Conservation (phyloP, 805 yeast species). For the Cyberlindnera suaveolens region DNA sequence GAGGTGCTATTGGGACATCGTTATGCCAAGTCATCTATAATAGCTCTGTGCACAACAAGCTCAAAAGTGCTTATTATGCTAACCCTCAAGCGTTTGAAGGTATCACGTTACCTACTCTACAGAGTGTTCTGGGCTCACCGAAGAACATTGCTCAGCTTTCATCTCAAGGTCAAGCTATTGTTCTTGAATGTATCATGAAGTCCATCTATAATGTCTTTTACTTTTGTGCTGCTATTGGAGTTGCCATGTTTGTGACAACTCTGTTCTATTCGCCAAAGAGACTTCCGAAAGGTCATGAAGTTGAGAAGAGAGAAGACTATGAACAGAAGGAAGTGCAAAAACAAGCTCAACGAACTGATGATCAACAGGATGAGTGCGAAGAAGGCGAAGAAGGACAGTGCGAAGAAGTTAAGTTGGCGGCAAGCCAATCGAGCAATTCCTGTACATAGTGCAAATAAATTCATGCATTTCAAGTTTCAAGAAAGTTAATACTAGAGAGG, state of each 20-base stretch:
- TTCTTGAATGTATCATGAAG: conserved; percentile 26
- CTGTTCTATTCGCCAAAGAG: conserved; percentile 36
- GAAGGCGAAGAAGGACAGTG: too few species aligned
- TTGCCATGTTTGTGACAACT: conserved; percentile 26
- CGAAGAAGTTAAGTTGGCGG: too few species aligned
- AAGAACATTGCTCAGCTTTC: background rate
- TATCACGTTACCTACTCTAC: background rate
- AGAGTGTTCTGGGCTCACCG: conserved; percentile 5
- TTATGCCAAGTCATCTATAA: conserved; percentile 34
- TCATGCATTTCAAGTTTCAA: too few species aligned
- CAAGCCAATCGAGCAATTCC: too few species aligned
- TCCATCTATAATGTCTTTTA: conserved; percentile 36
- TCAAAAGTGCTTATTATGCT: conserved; percentile 1
- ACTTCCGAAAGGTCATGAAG: conserved; percentile 29
- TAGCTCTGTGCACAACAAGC: conserved; percentile 20
- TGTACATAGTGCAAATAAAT: too few species aligned
- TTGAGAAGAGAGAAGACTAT: conserved; percentile 4
- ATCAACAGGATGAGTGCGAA: too few species aligned
- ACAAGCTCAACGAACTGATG: too few species aligned
- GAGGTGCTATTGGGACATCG: conserved; percentile 35
- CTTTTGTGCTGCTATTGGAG: conserved; percentile 32
- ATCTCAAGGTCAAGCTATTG: conserved; percentile 6
- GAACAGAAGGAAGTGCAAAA: background rate
- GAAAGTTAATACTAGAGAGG: too few species aligned
- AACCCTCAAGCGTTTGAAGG: conserved; percentile 5